phyloP scores from a whole-genome alignment of 2,329 filamentous ascomycete genomes.

The Aspergillus latus region DNA sequence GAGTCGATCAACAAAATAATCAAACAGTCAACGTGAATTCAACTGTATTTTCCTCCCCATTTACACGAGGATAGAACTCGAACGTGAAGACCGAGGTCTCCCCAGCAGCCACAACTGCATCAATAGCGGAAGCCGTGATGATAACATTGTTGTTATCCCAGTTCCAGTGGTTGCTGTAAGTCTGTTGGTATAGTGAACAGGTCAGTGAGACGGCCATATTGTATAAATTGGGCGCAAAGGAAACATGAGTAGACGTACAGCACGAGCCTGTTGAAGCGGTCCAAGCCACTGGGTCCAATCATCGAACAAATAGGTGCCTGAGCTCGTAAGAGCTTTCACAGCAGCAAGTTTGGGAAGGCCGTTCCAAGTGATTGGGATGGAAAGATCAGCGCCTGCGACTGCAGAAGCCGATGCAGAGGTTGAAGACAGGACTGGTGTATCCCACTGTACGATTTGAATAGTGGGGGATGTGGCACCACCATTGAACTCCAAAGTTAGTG shows the following conservation, averaged over 20 bases:
- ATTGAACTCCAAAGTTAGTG: conserved; percentile 55
- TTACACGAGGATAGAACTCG: conserved; percentile 56
- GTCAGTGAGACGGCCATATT: background rate
- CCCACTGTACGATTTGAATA: conserved; percentile 56
- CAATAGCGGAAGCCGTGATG: conserved; percentile 47
- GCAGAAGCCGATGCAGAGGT: conserved; percentile 32
- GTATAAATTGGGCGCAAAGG: background rate
- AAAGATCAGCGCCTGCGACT: conserved; percentile 42
- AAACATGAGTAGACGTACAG: conserved; percentile 26
- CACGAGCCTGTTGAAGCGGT: conserved; percentile 50
- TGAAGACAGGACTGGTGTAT: conserved; percentile 40
- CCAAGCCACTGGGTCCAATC: conserved; percentile 58
- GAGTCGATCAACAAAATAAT: background rate
- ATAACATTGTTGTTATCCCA: conserved; percentile 51
- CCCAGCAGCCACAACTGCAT: conserved; percentile 48
- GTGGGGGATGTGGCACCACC: conserved; percentile 46
- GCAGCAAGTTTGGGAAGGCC: conserved; percentile 53
- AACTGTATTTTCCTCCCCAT: conserved; percentile 45
- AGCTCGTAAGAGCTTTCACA: conserved; percentile 51
- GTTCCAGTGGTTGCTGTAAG: conserved; percentile 54
- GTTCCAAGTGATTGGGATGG: conserved; percentile 54
- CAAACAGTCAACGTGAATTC: conserved; percentile 51
- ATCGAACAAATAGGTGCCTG: conserved; percentile 55
- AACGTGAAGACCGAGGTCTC: conserved; percentile 52
- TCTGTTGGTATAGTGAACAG: conserved; percentile 28